phyloP scores from a whole-genome alignment of 176 grass and related monocot genomes.

The sorghum (Sorghum bicolor) region DNA sequence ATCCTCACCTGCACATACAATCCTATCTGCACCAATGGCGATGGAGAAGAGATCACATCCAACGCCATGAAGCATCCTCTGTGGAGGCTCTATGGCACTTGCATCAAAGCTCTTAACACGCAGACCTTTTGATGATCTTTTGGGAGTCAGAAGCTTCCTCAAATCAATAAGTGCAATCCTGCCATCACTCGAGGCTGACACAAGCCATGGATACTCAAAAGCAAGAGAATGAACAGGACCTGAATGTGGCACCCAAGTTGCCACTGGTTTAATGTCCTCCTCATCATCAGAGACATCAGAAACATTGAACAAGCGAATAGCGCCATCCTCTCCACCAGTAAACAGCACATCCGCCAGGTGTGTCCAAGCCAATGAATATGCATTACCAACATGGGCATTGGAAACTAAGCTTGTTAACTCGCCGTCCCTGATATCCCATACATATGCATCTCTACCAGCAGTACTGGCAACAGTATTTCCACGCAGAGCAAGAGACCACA shows the following conservation, averaged over 20 bases:
- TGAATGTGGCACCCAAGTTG: slow-evolving; percentile 83
- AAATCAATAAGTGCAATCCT: slow-evolving; percentile 79
- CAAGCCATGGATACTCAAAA: slow-evolving; percentile 96
- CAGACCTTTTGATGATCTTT: slow-evolving; percentile 25
- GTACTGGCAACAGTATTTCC: slow-evolving; percentile 78
- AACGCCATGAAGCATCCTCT: slow-evolving; percentile 92
- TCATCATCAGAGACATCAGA: slow-evolving; percentile 31
- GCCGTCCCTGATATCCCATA: slow-evolving; percentile 64
- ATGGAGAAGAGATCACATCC: slow-evolving; percentile 81
- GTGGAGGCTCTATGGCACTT: slow-evolving; percentile 61
- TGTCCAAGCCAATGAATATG: slow-evolving; percentile 66
- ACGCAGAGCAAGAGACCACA: slow-evolving; percentile 63
- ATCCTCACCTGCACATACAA: slow-evolving; percentile 90
- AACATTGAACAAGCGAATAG: slow-evolving; percentile 63
- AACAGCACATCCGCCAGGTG: slow-evolving; percentile 66
- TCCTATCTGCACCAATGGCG: slow-evolving; percentile 68
- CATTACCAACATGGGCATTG: slow-evolving; percentile 69
- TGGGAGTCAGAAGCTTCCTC: slow-evolving; percentile 60
- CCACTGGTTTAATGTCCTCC: slow-evolving; percentile 62
- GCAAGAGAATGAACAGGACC: slow-evolving; percentile 78
- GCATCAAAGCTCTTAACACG: slow-evolving; percentile 36
- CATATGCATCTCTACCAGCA: slow-evolving; percentile 70
- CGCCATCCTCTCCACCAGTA: slow-evolving; percentile 87
- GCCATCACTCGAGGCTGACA: slow-evolving; percentile 79
- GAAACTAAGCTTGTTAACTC: slow-evolving; percentile 52